Base-by-base conservation (phyloP, 2,329 filamentous ascomycete species). In the Graphium sp. region DNA sequence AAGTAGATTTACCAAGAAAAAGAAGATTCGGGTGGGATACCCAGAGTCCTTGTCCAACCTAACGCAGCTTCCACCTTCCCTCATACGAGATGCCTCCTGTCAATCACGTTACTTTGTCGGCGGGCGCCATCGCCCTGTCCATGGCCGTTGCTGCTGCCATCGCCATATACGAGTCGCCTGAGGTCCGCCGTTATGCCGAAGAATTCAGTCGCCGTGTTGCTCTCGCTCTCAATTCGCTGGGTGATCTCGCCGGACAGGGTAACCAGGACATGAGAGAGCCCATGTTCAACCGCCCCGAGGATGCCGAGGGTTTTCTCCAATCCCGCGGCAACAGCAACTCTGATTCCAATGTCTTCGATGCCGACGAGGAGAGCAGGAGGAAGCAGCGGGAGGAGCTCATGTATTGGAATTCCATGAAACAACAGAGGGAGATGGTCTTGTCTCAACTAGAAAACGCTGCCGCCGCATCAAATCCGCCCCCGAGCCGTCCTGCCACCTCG, bases 201-300 rank as follows among this genome's bases (percentile, higher is more conserved):
- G 63, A 74, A 43, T 53, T 74, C 33, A 66, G 70, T 34, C 62
- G 68, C 34, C 61, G 66, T 35, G 66, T 76, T 41, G 66, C 68
- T 37, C 43, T 73, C 22, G 67, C 68, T 27, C 48, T 75, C 10
- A 64, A 73, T 41, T 57, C 61, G 7, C 54, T 74, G 17, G 65
- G 68, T 33, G 67, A 75, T 32, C 59, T 56, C 37, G 60, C 73
- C 45, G 52, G 57, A 26, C 58, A 63, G 4, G 49, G 56, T 32
- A 41, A 48, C 24, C 27, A 32, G 16, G 31, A 32, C 32, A 45
- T 49, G 23, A 49, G 53, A 18, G 52, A 66, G 37, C 71, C 71
- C 32, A 49, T 65, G 17, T 74, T 74, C 48, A 76, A 76, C 44
- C 55, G 71, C 9, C 71, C 71, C 29, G 71, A 76, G 44, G 71